phyloP scores from a whole-genome alignment of 176 grass and related monocot species.

The Aechmea fasciata region DNA sequence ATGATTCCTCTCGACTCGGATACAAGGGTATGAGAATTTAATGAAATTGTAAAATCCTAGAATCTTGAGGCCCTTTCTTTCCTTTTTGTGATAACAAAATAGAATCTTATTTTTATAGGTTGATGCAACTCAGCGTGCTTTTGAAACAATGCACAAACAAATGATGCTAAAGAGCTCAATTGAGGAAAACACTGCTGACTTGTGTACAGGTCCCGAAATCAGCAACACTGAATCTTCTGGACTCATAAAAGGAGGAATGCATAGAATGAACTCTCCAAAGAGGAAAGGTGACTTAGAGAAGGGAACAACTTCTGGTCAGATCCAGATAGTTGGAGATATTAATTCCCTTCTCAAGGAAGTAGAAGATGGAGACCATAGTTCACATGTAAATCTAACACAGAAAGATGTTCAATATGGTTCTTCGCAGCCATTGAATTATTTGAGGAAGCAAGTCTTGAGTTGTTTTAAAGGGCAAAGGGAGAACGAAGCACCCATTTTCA shows the following conservation, averaged over 20 bases:
- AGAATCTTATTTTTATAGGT: conserved; percentile 41
- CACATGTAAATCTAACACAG: conserved; percentile 20
- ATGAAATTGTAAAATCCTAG: not conserved
- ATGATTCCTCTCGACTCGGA: conserved; percentile 85
- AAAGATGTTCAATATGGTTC: conserved; percentile 17
- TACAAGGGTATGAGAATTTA: conserved; percentile 60
- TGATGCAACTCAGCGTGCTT: conserved; percentile 60
- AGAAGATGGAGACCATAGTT: conserved; percentile 31
- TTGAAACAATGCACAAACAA: conserved; percentile 53
- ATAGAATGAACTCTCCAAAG: conserved; percentile 33
- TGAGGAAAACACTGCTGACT: conserved; percentile 17
- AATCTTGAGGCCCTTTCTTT: not conserved
- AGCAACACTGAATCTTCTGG: conserved; percentile 25
- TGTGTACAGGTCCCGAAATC: conserved; percentile 1
- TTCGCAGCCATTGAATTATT: conserved; percentile 19
- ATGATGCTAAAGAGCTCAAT: conserved; percentile 51
- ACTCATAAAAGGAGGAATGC: conserved; percentile 12
- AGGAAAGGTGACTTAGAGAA: conserved; percentile 22
- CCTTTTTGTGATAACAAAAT: not conserved
- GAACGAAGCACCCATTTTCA: conserved; percentile 34
- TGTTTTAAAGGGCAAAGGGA: conserved; percentile 20
- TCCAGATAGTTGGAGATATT: conserved; percentile 67
- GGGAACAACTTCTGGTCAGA: conserved; percentile 35
- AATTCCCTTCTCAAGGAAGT: conserved; percentile 76
- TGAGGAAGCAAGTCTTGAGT: conserved; percentile 21